Evolutionary conservation across 768 basidiomycete genomes (phyloP).

Genomic region (Dendrothele bispora): DNA sequence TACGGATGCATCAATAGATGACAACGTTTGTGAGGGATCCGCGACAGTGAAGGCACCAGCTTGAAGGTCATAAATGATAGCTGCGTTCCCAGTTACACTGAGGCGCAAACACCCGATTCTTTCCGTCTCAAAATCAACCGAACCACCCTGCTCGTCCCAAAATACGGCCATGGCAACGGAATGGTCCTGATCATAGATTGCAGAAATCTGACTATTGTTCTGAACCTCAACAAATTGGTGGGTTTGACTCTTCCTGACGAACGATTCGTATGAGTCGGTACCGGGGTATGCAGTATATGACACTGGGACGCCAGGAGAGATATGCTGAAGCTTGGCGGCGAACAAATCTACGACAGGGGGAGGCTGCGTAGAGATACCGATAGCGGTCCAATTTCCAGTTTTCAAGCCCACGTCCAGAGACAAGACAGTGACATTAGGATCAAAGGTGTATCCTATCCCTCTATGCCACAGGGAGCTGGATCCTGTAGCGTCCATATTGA

Average conservation of each 20-base stretch:
- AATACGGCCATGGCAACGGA: slow-evolving; percentile 51
- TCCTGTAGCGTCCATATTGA: neutral
- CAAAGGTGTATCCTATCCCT: slow-evolving; percentile 60
- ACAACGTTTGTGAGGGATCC: slow-evolving; percentile 62
- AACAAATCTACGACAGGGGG: slow-evolving; percentile 61
- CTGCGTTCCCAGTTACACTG: slow-evolving; percentile 37
- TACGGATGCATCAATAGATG: slow-evolving; percentile 25
- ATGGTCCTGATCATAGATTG: slow-evolving; percentile 44
- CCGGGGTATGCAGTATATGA: slow-evolving; percentile 62
- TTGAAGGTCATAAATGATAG: slow-evolving; percentile 41
- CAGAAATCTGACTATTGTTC: slow-evolving; percentile 51
- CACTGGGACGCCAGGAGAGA: slow-evolving; percentile 27
- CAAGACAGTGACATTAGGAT: slow-evolving; percentile 33
- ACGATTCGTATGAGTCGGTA: slow-evolving; percentile 25
- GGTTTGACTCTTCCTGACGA: slow-evolving; percentile 39
- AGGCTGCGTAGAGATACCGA: slow-evolving; percentile 64
- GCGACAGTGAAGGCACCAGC: slow-evolving; percentile 52
- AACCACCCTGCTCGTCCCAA: slow-evolving; percentile 51
- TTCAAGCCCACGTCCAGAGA: slow-evolving; percentile 43
- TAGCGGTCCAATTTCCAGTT: slow-evolving; percentile 59
- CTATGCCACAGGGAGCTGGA: slow-evolving; percentile 60
- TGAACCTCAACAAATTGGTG: slow-evolving; percentile 35
- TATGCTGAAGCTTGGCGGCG: slow-evolving; percentile 58
- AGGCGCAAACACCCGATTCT: slow-evolving; percentile 31
- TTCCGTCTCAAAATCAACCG: slow-evolving; percentile 32